Conservation (phyloP, 2,329 filamentous ascomycete species). For the Alternaria metachromatica region DNA sequence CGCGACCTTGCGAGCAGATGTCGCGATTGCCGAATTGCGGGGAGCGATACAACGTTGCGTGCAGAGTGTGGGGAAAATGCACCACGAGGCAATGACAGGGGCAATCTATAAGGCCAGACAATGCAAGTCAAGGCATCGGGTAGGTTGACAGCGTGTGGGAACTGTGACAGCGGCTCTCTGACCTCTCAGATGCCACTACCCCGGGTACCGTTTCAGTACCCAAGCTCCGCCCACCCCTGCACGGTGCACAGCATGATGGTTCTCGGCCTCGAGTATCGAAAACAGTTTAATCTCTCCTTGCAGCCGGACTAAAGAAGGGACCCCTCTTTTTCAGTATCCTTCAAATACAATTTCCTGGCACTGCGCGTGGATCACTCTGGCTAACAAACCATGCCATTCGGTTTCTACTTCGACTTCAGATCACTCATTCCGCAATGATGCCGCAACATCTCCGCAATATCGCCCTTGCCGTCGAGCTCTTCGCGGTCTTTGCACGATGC, state of each 20-base stretch:
- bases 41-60: slow-evolving; percentile 30
- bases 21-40: slow-evolving; percentile 37
- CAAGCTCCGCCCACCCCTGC: slow-evolving; percentile 45
- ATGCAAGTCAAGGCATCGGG: slow-evolving; percentile 17
- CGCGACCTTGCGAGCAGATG: background rate
- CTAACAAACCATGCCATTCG: slow-evolving; percentile 42
- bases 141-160: slow-evolving; percentile 34
- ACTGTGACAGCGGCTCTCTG: slow-evolving; percentile 23
- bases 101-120: slow-evolving; percentile 9
- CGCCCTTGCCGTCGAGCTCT: slow-evolving; percentile 31
- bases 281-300: slow-evolving; percentile 46
- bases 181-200: slow-evolving; percentile 28
- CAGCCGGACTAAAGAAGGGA: slow-evolving; percentile 40
- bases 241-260: slow-evolving; percentile 39
- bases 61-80: slow-evolving; percentile 38
- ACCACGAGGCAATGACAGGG: slow-evolving; percentile 20
- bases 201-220: slow-evolving; percentile 35
- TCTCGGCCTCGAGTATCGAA: slow-evolving; percentile 42
- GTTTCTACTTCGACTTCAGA: slow-evolving; percentile 37
- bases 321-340: slow-evolving; percentile 40
- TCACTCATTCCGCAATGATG: slow-evolving; percentile 44
- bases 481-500: slow-evolving; percentile 27
- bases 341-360: slow-evolving; percentile 45
- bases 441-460: slow-evolving; percentile 38
- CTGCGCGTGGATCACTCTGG: slow-evolving; percentile 31